Evolutionary conservation across 345 rosid genomes (phyloP).

Genomic region (Eucalyptus sp.): DNA sequence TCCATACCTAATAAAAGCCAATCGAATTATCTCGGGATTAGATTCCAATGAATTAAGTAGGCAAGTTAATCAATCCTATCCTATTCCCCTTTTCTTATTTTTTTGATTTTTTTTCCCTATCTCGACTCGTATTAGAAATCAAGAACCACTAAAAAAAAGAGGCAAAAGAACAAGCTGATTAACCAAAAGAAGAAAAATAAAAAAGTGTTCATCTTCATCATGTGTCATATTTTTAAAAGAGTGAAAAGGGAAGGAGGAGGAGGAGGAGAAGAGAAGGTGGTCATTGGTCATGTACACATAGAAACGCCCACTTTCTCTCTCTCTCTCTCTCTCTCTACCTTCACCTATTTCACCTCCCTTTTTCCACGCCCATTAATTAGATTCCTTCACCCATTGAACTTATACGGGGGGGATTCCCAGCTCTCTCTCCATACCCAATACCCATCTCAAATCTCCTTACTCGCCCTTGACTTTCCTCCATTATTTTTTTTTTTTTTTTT

Average conservation of each 20-base stretch:
- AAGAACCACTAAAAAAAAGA: no score
- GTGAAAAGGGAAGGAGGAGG: not conserved
- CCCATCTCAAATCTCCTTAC: constrained; percentile 11
- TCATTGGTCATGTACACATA: not conserved
- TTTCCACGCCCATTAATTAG: not conserved
- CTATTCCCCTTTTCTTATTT: not conserved
- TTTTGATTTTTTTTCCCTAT: not conserved
- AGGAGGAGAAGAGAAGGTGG: no score
- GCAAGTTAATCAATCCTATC: not conserved
- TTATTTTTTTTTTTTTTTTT: not conserved
- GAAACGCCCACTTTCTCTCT: not conserved
- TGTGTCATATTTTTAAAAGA: not conserved
- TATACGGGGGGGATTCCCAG: not conserved
- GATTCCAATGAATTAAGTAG: not conserved
- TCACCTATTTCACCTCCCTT: not conserved
- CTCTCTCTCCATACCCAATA: not conserved
- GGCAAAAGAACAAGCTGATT: not conserved
- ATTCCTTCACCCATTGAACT: not conserved
- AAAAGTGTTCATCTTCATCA: not conserved
- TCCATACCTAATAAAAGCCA: not conserved
- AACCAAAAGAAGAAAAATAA: no score
- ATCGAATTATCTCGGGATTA: not conserved
- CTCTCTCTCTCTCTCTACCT: not conserved
- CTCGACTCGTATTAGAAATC: not conserved
- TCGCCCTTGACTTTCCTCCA: constrained; percentile 1